Base-by-base conservation (phyloP, 495 filamentous ascomycete genomes). In the Hyphodiscus hymeniophilus region DNA sequence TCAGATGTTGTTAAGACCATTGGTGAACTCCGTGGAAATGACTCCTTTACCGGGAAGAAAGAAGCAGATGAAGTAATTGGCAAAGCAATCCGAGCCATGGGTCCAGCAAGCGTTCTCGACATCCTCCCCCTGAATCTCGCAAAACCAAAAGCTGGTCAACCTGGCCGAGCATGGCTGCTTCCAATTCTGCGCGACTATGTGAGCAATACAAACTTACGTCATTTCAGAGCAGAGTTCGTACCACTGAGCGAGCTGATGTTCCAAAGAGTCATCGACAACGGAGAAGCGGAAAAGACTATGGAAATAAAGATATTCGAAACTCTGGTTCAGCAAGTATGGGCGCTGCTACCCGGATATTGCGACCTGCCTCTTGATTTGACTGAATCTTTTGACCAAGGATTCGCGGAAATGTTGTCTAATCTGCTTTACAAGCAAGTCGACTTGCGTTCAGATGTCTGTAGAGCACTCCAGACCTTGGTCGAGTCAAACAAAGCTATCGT, bases 221-320 rank as follows among this genome's bases (percentile, higher is more conserved):
- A 97, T 64, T 98, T 98, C 72, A 84, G 77, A 50, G 68, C 74
- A 13, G 85, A 91, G 54, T 78, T 98, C 55, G 81, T 95, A 13
- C 89, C 94, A 12, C 64, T 98, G 32, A 95, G 90, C 61, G 86
- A 95, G 58, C 67, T 70, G 8, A 88, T 98, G 66, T 96, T 89
- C 63, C 87, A 96, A 62, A 81, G 76, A 49, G 85, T 95, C 15
- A 69, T 94, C 32, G 83, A 91, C 41, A 82, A 88, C 56, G 83
- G 80, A 10, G 70, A 76, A 2, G 77, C 77, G 7, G 84, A 88
- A 61, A 95, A 94, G 69, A 86, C 86, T 0, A 85, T 95, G 70
- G 87, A 96, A 61, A 78, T 86, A 57, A 98, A 98, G 71, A 94
- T 98, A 50, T 97, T 90, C 65, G 92, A 98, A 65, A 97, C 92